phyloP scores from a whole-genome alignment of 2,329 filamentous ascomycete genomes.

The Neonectria punicea region DNA sequence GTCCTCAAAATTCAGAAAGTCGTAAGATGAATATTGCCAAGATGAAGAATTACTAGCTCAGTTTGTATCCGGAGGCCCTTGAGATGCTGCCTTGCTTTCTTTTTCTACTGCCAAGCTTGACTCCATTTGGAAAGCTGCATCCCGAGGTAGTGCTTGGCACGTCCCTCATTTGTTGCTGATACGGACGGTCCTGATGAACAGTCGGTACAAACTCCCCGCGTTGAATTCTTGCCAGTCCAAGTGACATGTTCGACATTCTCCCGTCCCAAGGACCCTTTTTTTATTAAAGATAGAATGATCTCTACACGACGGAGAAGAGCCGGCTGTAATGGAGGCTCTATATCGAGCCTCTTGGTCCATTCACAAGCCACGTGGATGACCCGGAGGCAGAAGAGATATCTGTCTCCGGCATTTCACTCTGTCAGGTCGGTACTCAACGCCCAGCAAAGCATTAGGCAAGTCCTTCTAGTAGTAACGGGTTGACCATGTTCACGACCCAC shows the following conservation, averaged over 20 bases:
- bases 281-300: no score
- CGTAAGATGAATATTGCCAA: background rate
- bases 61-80: background rate
- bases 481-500: background rate
- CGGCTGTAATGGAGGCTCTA: background rate
- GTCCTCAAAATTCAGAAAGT: background rate
- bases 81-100: background rate
- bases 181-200: background rate
- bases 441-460: background rate
- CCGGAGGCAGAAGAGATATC: background rate
- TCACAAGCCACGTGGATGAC: background rate
- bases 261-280: no score
- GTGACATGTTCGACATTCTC: no score
- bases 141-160: background rate
- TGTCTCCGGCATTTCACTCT: background rate
- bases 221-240: background rate
- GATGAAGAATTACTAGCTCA: background rate
- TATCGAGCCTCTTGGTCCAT: background rate
- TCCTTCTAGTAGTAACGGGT: background rate
- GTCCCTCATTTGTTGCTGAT: background rate
- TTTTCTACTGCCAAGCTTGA: background rate
- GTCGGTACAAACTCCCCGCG: background rate
- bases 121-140: background rate
- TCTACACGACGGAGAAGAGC: background rate
- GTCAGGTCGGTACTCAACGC: background rate